These are phyloP conservation scores for Hydnomerulius pinastri DNA, from an alignment of 768 basidiomycete genomes.

Conservation along the genomic window DNA sequence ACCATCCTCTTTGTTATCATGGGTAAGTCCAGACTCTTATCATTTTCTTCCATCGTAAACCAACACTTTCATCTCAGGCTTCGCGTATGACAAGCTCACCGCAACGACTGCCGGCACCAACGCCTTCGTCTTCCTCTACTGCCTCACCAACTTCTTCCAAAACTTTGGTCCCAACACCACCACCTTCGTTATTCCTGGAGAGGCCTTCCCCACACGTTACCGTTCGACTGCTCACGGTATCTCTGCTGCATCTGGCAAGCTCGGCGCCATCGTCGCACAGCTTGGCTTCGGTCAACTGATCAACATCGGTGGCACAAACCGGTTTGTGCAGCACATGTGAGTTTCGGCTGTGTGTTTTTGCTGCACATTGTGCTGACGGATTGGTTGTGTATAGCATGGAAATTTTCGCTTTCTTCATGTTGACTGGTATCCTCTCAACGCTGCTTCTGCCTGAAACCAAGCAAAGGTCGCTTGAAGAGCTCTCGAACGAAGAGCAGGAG, in stretches of 20 bases:
- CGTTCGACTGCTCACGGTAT: constrained; percentile 86
- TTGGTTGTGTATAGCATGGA: constrained; percentile 49
- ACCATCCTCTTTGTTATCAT: constrained; percentile 68
- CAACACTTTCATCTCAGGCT: constrained; percentile 45
- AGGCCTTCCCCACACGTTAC: constrained; percentile 87
- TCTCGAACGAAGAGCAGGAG: constrained; percentile 72
- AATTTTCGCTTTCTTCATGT: constrained; percentile 85
- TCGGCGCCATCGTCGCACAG: constrained; percentile 81
- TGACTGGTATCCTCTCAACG: constrained; percentile 82
- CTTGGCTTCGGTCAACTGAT: constrained; percentile 71
- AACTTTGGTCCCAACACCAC: constrained; percentile 85
- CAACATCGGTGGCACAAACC: constrained; percentile 66
- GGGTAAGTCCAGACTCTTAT: constrained; percentile 47
- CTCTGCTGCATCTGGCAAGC: constrained; percentile 79
- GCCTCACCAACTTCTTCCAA: constrained; percentile 88
- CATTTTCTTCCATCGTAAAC: neutral
- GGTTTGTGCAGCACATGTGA: constrained; percentile 70
- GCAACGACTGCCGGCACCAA: constrained; percentile 43
- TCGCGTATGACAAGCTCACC: constrained; percentile 61
- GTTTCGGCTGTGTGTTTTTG: constrained; percentile 24
- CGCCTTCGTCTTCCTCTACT: constrained; percentile 82
- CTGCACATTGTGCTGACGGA: constrained; percentile 2
- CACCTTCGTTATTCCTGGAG: constrained; percentile 80
- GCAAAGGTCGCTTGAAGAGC: constrained; percentile 60
- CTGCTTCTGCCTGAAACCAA: constrained; percentile 82